Base-by-base conservation (phyloP, 2,329 filamentous ascomycete species). In the Pseudocercospora ulei region DNA sequence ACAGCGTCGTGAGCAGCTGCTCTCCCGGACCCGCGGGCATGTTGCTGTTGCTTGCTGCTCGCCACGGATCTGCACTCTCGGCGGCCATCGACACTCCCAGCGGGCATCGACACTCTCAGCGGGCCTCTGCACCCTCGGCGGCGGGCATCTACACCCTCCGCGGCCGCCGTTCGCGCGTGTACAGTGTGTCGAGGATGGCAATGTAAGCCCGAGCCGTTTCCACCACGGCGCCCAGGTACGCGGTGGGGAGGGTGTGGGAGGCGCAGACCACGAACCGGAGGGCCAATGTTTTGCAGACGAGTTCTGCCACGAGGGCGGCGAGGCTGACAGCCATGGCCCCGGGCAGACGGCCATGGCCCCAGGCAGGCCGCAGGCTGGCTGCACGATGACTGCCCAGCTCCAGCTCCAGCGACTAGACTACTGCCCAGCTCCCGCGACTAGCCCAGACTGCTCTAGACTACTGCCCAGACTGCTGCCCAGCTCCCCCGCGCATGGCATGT, bases 21-120 rank as follows among this genome's bases (percentile, higher is more conserved):
- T 70, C 67, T 35, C 66, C 67, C 42, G 62, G 65, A 44, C 61
- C 59, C 28, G 63, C 65, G 51, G 67, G 67, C 67, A 70, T 70
- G 2, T 38, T 54, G n/a, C n/a, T n/a, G n/a, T n/a, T n/a, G n/a
- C 4, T 13, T 36, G 11, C 7, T 18, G 12, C 9, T 37, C 25
- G 16, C 11, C 27, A 7, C 13, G 27, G 3, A 17, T 16, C 5
- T 28, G 3, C 29, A 13, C 14, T 8, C 16, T 31, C 28, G n/a
- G n/a, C n/a, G n/a, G n/a, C n/a, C n/a, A n/a, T n/a, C n/a, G n/a
- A n/a, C n/a, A n/a, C n/a, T n/a, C n/a, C n/a, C n/a, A n/a, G n/a
- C n/a, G n/a, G n/a, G n/a, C n/a, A n/a, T n/a, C n/a, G n/a, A n/a
- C n/a, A n/a, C n/a, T n/a, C n/a, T n/a, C n/a, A n/a, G n/a, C n/a